A percentile compares a stretch with the other conserved stretches of the same genome.
Evolutionary conservation across 2,329 filamentous ascomycete species (phyloP).

Genomic region (Fusarium verrucosum): DNA sequence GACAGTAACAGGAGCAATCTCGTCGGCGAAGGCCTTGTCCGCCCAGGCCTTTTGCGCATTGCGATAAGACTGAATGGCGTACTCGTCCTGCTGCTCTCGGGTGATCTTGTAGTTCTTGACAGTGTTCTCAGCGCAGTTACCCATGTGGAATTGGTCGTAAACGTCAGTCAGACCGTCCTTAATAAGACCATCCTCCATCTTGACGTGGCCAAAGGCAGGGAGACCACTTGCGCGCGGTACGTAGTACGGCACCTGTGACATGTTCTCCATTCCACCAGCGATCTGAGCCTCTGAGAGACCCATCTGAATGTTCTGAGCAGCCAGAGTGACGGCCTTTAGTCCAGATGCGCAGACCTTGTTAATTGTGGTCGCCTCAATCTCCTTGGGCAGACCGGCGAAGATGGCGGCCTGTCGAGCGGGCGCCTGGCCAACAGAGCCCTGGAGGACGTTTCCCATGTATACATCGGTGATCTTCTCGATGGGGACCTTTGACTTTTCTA

Average conservation of each 20-base stretch:
- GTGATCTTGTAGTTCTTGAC: constrained; percentile 86
- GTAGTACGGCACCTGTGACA: constrained; percentile 94
- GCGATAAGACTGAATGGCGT: constrained; percentile 88
- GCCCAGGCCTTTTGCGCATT: constrained; percentile 92
- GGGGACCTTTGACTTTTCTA: constrained; percentile 87
- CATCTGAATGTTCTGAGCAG: constrained; percentile 93
- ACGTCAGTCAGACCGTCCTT: constrained; percentile 97
- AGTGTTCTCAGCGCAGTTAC: constrained; percentile 93
- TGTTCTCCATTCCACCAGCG: constrained; percentile 98
- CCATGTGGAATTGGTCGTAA: constrained; percentile 98
- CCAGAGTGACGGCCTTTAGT: constrained; percentile 88
- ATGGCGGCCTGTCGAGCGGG: constrained; percentile 91
- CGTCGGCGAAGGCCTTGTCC: constrained; percentile 82
- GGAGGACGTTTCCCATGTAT: constrained; percentile 97
- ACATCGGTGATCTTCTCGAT: constrained; percentile 85
- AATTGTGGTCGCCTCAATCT: constrained; percentile 87
- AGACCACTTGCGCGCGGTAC: constrained; percentile 81
- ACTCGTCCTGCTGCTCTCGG: constrained; percentile 88
- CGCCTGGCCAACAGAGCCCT: constrained; percentile 84
- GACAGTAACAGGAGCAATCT: constrained; percentile 88
- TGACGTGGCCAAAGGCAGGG: constrained; percentile 86
- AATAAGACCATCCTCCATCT: constrained; percentile 89
- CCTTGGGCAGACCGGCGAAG: constrained; percentile 84
- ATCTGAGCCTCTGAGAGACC: constrained; percentile 88
- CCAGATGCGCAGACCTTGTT: constrained; percentile 99